Evolutionary conservation across 2,329 filamentous ascomycete species (phyloP).

Genomic region (Fusarium siculi): DNA sequence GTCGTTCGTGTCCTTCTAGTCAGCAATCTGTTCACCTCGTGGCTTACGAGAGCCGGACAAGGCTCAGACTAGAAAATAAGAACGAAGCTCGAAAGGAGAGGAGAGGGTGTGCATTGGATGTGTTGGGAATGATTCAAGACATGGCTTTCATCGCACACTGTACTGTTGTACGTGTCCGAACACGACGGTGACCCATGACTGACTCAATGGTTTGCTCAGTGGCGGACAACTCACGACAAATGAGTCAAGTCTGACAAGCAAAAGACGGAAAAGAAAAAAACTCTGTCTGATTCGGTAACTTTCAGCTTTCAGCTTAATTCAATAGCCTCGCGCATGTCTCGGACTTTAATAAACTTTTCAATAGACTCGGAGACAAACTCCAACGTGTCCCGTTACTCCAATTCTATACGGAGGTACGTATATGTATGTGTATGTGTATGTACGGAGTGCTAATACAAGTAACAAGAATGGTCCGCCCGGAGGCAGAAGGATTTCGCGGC

Average conservation of each 20-base stretch:
- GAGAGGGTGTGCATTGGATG: background rate
- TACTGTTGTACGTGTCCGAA: constrained; percentile 1
- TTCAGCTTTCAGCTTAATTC: background rate
- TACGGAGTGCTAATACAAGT: background rate
- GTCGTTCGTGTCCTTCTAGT: constrained; percentile 8
- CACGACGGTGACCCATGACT: constrained; percentile 18
- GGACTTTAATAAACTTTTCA: background rate
- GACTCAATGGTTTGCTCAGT: constrained; percentile 32
- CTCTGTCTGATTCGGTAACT: constrained; percentile 3
- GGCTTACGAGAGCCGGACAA: constrained; percentile 31
- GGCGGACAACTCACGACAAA: constrained; percentile 19
- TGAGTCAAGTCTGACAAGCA: constrained; percentile 8
- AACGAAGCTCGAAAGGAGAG: background rate
- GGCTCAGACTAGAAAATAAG: constrained; percentile 7
- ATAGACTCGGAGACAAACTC: constrained; percentile 21
- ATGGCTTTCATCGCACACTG: constrained; percentile 20
- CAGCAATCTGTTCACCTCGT: background rate
- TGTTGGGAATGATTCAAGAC: background rate
- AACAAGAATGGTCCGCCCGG: background rate
- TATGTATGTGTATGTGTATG: background rate
- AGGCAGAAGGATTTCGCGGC: constrained; percentile 9
- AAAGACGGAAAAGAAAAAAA: background rate
- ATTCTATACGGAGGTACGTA: background rate
- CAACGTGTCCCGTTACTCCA: background rate
- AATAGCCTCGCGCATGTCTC: constrained; percentile 5